Evolutionary conservation across 129 eudicot genomes (phyloP).

Genomic region (Smallanthus sonchifolius): DNA sequence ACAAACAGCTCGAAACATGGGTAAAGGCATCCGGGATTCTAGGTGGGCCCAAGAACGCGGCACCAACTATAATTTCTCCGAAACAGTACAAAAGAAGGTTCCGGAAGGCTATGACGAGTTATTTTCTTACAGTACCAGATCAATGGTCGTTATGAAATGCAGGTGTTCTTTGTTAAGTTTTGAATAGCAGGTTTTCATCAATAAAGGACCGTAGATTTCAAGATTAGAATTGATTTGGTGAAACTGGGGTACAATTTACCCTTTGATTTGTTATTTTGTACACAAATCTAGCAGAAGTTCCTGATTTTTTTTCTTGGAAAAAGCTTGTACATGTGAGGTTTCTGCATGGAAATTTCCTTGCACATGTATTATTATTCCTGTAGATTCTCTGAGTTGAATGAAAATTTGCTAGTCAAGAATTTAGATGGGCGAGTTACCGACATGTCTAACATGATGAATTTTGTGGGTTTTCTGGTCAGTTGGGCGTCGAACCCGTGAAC

Average conservation of each 20-base stretch:
- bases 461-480: no score
- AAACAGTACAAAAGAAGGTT: constrained; percentile 93
- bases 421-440: background rate
- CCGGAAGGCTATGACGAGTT: constrained; percentile 92
- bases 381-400: constrained; percentile 12
- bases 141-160: constrained; percentile 69
- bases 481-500: background rate
- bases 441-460: no score
- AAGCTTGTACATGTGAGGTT: constrained; percentile 34
- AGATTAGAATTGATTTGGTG: constrained; percentile 16
- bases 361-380: constrained; percentile 26
- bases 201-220: constrained; percentile 1
- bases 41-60: constrained; percentile 91
- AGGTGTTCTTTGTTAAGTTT: background rate
- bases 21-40: constrained; percentile 93
- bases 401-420: background rate
- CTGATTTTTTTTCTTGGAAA: constrained; percentile 5
- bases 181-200: background rate
- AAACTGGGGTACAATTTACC: constrained; percentile 28
- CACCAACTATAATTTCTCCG: constrained; percentile 90
- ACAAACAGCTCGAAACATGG: constrained; percentile 98
- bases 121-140: constrained; percentile 91
- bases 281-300: constrained; percentile 13
- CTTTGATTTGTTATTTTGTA: constrained; percentile 27
- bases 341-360: constrained; percentile 23